Conservation (phyloP, 352 stramenopile genomes). For the Aphanomyces invadans region DNA sequence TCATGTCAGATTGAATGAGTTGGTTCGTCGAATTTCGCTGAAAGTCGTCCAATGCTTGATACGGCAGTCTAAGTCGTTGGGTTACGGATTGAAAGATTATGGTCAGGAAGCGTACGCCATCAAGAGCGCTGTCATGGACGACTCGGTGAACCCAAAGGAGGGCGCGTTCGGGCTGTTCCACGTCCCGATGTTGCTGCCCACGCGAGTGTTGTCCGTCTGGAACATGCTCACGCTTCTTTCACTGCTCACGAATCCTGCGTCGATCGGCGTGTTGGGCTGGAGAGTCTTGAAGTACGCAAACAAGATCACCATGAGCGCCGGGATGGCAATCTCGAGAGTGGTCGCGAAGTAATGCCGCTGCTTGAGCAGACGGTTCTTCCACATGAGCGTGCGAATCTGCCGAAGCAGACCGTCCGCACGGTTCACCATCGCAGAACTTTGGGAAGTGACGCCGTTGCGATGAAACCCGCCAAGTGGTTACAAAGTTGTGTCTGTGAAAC, state of each 20-base stretch:
- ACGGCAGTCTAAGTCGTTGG: neutral
- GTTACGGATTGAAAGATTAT: neutral
- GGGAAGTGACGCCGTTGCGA: neutral
- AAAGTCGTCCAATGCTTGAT: constrained; percentile 25
- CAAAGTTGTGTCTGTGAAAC: too few species aligned
- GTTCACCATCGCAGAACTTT: neutral
- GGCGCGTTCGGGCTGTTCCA: neutral
- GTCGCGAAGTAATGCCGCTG: constrained; percentile 42
- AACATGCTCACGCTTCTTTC: neutral
- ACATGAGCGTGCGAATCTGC: constrained; percentile 34
- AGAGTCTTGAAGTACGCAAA: constrained; percentile 44
- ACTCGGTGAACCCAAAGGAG: constrained; percentile 56
- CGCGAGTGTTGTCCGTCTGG: neutral
- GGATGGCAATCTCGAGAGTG: constrained; percentile 51
- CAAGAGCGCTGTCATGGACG: constrained; percentile 51
- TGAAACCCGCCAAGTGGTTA: neutral
- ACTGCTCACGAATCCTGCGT: neutral
- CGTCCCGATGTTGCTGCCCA: neutral
- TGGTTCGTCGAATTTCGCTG: constrained; percentile 42
- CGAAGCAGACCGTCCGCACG: constrained; percentile 1
- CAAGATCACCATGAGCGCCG: constrained; percentile 49
- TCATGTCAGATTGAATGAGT: constrained; percentile 33
- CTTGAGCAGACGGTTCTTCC: constrained; percentile 80
- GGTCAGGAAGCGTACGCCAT: constrained; percentile 44
- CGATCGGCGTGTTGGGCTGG: constrained; percentile 4